Evolutionary conservation across 2,329 filamentous ascomycete genomes (phyloP), one percentile per base, ranked within the genome.

Genomic region (Cryphonectria naterciae): DNA sequence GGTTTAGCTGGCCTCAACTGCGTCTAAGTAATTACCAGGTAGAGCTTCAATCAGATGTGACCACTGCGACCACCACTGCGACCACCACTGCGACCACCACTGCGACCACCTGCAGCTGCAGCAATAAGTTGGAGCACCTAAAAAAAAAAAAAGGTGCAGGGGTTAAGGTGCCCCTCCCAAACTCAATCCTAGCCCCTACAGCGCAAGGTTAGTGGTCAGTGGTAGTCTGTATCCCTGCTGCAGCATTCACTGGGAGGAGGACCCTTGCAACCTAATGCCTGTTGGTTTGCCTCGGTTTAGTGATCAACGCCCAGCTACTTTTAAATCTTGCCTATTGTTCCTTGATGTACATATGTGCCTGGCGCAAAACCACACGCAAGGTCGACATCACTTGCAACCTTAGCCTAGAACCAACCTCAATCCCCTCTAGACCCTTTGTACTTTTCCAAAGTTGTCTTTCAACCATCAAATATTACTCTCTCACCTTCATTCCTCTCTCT

Each of bases 1-100:
- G 67, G 67, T 68, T 56, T 63, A 68, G 67, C 60, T 68, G 67
- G 46, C 67, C 67, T 68, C 60, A 68, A 68, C 63, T 65, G 46
- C 22, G 22, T n/a, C 46, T n/a, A 49, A 49, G 19, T 49, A 39
- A 35, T 41, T 7, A 19, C 32, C 32, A 39, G 32, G 32, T 39
- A 39, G 60, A 68, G 67, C 67, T 64, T 62, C 60, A n/a, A 65
- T 49, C 43, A 32, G 63, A 65, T 65, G 63, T 43, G 28, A 65
- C 63, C 63, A 46, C 63, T 65, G 19, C 43, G 43, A 32, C 63
- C 63, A 65, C 39, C 19, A 39, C 37, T 39, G 37, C 37, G 37
- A 39, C 37, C 37, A 39, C 37, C n/a, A 46, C 63, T 65, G 19
- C 43, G 43, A 32, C 63, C 63, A 65, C 28, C 28, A 32, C 28